These are phyloP conservation scores for Penicillium glabrum DNA, from an alignment of 2,329 filamentous ascomycete genomes.

Conservation along the genomic window DNA sequence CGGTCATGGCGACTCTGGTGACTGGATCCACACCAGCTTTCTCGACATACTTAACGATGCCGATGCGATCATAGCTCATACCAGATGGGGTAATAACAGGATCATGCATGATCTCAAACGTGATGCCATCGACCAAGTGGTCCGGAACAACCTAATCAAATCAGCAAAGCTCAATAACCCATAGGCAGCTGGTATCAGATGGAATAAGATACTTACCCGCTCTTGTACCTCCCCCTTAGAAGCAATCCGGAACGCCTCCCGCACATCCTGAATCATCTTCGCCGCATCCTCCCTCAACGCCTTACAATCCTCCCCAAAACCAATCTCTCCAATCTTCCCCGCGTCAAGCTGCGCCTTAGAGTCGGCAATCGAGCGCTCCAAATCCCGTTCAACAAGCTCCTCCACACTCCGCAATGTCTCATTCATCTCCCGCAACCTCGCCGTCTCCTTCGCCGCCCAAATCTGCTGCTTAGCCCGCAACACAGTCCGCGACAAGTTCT, in stretches of 20 bases:
- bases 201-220: conserved; percentile 35
- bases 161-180: conserved; percentile 4
- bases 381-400: conserved; percentile 39
- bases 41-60: conserved; percentile 82
- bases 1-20: conserved; percentile 70
- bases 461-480: conserved; percentile 79
- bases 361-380: conserved; percentile 37
- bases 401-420: conserved; percentile 43
- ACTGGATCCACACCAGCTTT: conserved; percentile 75
- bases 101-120: conserved; percentile 54
- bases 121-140: conserved; percentile 50
- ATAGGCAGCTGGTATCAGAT: too few relatives aligned
- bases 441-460: conserved; percentile 72
- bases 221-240: conserved; percentile 44
- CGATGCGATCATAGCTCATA: conserved; percentile 83
- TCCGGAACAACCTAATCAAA: conserved; percentile 45
- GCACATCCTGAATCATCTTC: conserved; percentile 47
- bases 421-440: conserved; percentile 47
- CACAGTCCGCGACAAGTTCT: conserved; percentile 70
- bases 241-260: conserved; percentile 44
- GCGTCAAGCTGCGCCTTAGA: conserved; percentile 35
- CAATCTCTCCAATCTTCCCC: conserved; percentile 56
- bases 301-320: conserved; percentile 67
- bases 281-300: conserved; percentile 53
- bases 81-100: conserved; percentile 67